A percentile compares a stretch with the other conserved stretches of the same genome.
These are phyloP conservation scores for Curvularia verruculosa DNA, from an alignment of 2,329 filamentous ascomycete species.

Conservation along the genomic window DNA sequence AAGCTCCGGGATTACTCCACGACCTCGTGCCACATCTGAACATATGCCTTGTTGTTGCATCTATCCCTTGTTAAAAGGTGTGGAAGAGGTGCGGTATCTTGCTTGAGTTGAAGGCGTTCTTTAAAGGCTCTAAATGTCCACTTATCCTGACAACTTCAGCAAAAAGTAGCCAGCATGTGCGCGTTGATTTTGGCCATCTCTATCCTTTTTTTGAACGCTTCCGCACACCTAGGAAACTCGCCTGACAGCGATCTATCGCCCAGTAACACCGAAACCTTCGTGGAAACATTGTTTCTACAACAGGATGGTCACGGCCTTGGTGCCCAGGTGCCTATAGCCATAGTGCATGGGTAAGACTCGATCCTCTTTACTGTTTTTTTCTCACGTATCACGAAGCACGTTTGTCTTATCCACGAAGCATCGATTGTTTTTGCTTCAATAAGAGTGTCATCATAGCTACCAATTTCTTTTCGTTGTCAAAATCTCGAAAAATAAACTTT, in stretches of 20 bases:
- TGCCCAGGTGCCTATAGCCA: conserved; percentile 1
- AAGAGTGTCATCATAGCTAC: not conserved
- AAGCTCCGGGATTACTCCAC: not conserved
- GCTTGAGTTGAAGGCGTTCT: not conserved
- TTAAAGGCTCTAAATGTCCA: not conserved
- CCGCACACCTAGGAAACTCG: not conserved
- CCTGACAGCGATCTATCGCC: not conserved
- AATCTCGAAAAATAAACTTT: not conserved
- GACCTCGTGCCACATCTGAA: not conserved
- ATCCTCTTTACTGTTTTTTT: not conserved
- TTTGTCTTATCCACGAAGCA: not conserved
- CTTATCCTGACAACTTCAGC: not conserved
- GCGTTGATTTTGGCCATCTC: not conserved
- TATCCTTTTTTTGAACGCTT: not conserved
- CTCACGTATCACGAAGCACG: not conserved
- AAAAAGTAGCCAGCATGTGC: conserved; percentile 1
- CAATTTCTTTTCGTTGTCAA: not conserved
- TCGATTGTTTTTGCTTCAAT: not conserved
- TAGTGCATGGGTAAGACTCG: conserved; percentile 19
- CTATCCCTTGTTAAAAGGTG: not conserved
- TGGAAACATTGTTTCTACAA: not conserved
- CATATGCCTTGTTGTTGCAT: conserved; percentile 1
- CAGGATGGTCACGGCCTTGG: conserved; percentile 9
- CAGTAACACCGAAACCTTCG: not conserved
- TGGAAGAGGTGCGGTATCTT: not conserved